Evolutionary conservation across 176 grass and related monocot species (phyloP), one percentile per base, ranked within the genome.

Genomic region (Stipa capillata): DNA sequence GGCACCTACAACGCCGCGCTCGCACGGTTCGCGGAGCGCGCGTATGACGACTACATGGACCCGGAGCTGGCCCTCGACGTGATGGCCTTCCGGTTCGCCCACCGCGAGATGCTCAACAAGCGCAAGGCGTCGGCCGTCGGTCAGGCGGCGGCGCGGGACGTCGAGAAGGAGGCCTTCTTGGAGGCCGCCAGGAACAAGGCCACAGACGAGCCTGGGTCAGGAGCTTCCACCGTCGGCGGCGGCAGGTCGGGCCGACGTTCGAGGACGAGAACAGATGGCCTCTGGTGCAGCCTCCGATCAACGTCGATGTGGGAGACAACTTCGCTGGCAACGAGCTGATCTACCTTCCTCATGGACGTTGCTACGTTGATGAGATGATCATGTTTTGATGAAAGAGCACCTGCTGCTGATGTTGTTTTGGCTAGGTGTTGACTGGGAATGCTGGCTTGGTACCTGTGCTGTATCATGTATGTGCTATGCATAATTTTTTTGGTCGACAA

Each of bases 201-300:
- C 4, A 44, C 13, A 0, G n/a, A 82, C n/a, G 29, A 10, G 6
- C 53, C 1, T 82, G 79, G 79, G 40, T 82, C 4, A 23, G 43
- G 40, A 36, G 39, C 3, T 82, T 48, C 37, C 64, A 32, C 5
- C 36, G 1, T 0, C 35, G 78, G 3, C 35, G 12, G 17, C 36
- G 5, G 18, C 11, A 23, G 36, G 7, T 2, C 0, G 65, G 78
- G 0, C 1, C 4, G 6, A 70, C 25, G 39, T 57, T 80, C 13
- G 78, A 80, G 37, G 78, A 80, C 8, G 51, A 80, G 27, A 80
- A 57, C 11, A 57, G 50, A 51, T 80, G 78, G 78, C 65, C 78
- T n/a, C n/a, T 3, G 2, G 27, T 70, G 17, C 0, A 69, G 17
- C 50, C 65, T 4, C 10, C 4, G 0, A 0, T 11, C 1, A 35